Conservation (phyloP, 257 asterid species). For the Scutellaria minor region DNA sequence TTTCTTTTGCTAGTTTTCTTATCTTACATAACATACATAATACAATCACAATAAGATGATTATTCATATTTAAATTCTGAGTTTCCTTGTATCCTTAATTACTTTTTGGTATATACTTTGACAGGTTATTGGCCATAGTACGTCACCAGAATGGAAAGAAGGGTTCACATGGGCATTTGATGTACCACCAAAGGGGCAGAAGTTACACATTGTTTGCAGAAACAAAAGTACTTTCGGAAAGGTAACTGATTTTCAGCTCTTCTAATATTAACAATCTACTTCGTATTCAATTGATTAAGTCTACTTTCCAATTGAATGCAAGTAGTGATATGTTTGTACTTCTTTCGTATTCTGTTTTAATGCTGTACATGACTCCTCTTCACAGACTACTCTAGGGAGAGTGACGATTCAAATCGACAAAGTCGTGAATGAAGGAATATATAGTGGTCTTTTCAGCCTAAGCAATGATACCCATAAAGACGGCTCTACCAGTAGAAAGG, state of each 20-base stretch:
- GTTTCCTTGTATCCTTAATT: conserved; percentile 17
- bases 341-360: conserved; percentile 16
- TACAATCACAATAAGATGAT: not conserved
- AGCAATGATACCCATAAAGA: conserved; percentile 45
- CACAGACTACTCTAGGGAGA: conserved; percentile 75
- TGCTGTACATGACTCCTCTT: conserved; percentile 23
- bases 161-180: conserved; percentile 90
- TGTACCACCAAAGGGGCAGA: conserved; percentile 92
- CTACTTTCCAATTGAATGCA: not conserved
- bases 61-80: conserved; percentile 15
- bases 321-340: too few species aligned
- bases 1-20: not conserved
- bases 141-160: conserved; percentile 85
- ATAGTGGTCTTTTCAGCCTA: conserved; percentile 67
- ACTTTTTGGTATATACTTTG: conserved; percentile 15
- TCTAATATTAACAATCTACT: conserved; percentile 16
- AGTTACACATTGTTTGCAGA: conserved; percentile 69
- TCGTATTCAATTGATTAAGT: conserved; percentile 1
- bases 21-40: conserved; percentile 3
- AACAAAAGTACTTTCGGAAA: conserved; percentile 82
- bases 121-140: conserved; percentile 70
- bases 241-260: conserved; percentile 53
- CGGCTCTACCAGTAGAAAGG: conserved; percentile 39
- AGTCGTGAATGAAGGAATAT: conserved; percentile 74
- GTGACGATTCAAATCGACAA: conserved; percentile 79